phyloP scores from a whole-genome alignment of 2,329 filamentous ascomycete species.

The Camillea tinctor region DNA sequence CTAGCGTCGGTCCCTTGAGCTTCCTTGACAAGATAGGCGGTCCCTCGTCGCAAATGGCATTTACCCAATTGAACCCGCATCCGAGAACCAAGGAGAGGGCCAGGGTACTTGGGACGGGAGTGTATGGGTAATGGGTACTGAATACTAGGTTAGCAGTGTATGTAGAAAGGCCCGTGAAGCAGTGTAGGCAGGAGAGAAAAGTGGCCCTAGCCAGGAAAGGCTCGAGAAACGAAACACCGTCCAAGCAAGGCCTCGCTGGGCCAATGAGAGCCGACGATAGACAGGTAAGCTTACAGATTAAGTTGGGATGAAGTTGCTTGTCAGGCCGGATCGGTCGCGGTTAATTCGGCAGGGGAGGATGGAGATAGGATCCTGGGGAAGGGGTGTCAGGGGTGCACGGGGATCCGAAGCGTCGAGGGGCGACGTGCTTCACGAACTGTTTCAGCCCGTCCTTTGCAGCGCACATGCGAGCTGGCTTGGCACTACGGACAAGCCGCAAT shows the following conservation, averaged over 20 bases:
- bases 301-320: constrained; percentile 22
- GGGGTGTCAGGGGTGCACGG: constrained; percentile 11
- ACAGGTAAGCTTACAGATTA: constrained; percentile 13
- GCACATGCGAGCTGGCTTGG: constrained; percentile 5
- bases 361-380: constrained; percentile 5
- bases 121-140: background rate
- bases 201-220: constrained; percentile 1
- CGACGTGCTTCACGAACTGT: constrained; percentile 31
- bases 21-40: constrained; percentile 17
- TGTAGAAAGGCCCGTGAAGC: constrained; percentile 1
- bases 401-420: constrained; percentile 17
- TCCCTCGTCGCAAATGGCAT: constrained; percentile 13
- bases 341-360: constrained; percentile 17
- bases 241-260: constrained; percentile 9
- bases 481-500: constrained; percentile 26
- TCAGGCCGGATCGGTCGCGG: constrained; percentile 13
- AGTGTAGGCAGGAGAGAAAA: constrained; percentile 4
- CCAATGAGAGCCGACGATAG: constrained; percentile 14
- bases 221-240: constrained; percentile 28
- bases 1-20: constrained; percentile 23
- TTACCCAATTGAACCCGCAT: constrained; percentile 19
- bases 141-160: constrained; percentile 1
- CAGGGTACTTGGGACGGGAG: constrained; percentile 8
- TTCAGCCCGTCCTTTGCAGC: constrained; percentile 19
- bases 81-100: constrained; percentile 23